Evolutionary conservation across 2,329 filamentous ascomycete species (phyloP).

Genomic region (Calonectria montana): DNA sequence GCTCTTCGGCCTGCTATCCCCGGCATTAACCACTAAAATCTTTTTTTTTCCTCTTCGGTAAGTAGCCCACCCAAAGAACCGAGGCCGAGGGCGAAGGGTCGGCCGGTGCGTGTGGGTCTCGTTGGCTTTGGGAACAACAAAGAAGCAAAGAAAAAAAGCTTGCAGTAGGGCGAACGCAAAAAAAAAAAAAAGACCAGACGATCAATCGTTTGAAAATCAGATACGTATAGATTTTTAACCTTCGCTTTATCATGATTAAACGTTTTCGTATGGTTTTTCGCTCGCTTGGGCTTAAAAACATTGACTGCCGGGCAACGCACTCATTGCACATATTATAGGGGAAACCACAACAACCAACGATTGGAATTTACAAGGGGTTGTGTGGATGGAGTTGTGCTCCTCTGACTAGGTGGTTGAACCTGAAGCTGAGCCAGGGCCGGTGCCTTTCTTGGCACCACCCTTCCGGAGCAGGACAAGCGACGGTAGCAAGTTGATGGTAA

Average conservation of each 20-base stretch:
- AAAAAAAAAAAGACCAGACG: background rate
- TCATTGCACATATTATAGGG: background rate
- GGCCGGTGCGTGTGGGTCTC: background rate
- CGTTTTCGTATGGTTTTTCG: background rate
- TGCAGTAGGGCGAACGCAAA: conserved; percentile 7
- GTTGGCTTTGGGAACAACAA: background rate
- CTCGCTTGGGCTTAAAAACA: background rate
- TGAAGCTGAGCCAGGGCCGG: background rate
- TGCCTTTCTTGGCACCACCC: background rate
- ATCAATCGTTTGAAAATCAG: background rate
- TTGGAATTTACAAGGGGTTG: conserved; percentile 6
- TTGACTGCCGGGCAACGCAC: background rate
- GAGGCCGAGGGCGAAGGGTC: conserved; percentile 17
- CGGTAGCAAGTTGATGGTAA: background rate
- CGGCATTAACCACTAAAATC: conserved; percentile 16
- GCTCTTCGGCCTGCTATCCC: conserved; percentile 13
- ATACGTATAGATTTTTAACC: background rate
- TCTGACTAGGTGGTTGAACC: background rate
- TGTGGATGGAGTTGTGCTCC: background rate
- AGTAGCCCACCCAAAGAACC: background rate
- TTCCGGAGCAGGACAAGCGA: too few species aligned
- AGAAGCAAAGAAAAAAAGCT: background rate
- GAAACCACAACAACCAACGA: background rate
- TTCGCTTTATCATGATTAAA: background rate
- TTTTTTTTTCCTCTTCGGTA: background rate